These are phyloP conservation scores for Trypanosomatidae sp. DNA, from an alignment of 208 protist genomes.

Conservation along the genomic window DNA sequence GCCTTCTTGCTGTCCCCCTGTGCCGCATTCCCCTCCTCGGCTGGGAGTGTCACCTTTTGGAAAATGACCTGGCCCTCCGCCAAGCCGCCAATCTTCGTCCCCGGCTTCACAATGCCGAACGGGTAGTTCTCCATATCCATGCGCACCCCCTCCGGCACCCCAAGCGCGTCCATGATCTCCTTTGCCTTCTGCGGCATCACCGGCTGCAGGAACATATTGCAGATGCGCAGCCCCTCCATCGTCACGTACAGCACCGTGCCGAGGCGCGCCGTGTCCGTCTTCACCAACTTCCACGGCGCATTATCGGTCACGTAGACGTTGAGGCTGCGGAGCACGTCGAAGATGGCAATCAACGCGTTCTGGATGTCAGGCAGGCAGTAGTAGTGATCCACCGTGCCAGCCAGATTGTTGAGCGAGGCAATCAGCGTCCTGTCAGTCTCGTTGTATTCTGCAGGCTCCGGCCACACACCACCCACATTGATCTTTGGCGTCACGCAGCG, in stretches of 20 bases:
- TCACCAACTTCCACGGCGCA: slow-evolving; percentile 93
- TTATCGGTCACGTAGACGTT: slow-evolving; percentile 94
- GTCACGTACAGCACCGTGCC: slow-evolving; percentile 90
- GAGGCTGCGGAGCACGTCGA: slow-evolving; percentile 81
- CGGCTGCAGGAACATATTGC: slow-evolving; percentile 77
- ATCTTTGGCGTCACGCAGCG: slow-evolving; percentile 86
- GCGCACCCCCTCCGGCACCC: slow-evolving; percentile 63
- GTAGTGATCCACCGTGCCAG: slow-evolving; percentile 82
- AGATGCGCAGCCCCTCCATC: slow-evolving; percentile 90
- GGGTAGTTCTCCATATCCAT: slow-evolving; percentile 56
- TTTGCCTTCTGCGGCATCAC: slow-evolving; percentile 80
- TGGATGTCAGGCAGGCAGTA: slow-evolving; percentile 88
- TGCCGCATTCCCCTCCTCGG: slow-evolving; percentile 18
- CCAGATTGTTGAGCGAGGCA: slow-evolving; percentile 58
- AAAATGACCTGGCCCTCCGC: slow-evolving; percentile 75
- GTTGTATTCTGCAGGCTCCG: slow-evolving; percentile 63
- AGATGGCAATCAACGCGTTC: slow-evolving; percentile 81
- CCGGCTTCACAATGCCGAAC: slow-evolving; percentile 66
- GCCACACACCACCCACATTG: slow-evolving; percentile 77
- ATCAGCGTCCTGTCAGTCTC: slow-evolving; percentile 64
- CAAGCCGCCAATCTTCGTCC: slow-evolving; percentile 51
- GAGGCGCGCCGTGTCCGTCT: slow-evolving; percentile 69
- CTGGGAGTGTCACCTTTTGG: slow-evolving; percentile 45
- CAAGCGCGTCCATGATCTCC: slow-evolving; percentile 87
- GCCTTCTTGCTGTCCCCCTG: slow-evolving; percentile 11